Percentiles rank a stretch among this genome's conserved stretches.
Evolutionary conservation across 2,329 filamentous ascomycete species (phyloP).

Genomic region (Amauroascus verrucosus): DNA sequence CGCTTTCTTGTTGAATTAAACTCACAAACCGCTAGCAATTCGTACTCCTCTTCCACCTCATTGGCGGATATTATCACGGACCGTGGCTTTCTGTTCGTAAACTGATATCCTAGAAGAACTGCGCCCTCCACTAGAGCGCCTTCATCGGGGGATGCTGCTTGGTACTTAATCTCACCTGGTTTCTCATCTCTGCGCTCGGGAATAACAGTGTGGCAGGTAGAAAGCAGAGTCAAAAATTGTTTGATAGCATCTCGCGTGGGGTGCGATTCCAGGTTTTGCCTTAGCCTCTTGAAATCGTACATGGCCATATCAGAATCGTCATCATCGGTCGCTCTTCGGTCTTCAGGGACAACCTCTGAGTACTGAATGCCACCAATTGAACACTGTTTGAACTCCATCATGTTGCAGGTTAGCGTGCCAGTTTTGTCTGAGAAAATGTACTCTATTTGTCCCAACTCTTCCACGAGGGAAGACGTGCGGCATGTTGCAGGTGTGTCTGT

Average conservation of each 20-base stretch:
- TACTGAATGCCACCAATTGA: slow-evolving; percentile 92
- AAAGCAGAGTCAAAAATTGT: slow-evolving; percentile 76
- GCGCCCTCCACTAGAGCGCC: slow-evolving; percentile 94
- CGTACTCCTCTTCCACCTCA: slow-evolving; percentile 67
- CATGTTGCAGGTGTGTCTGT: slow-evolving; percentile 93
- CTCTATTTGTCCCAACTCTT: slow-evolving; percentile 95
- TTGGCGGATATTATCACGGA: slow-evolving; percentile 73
- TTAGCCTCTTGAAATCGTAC: slow-evolving; percentile 70
- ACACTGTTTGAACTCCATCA: slow-evolving; percentile 97
- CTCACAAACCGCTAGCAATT: slow-evolving; percentile 91
- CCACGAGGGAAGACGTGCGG: slow-evolving; percentile 88
- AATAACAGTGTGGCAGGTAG: slow-evolving; percentile 95
- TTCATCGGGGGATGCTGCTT: slow-evolving; percentile 94
- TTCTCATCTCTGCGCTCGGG: slow-evolving; percentile 75
- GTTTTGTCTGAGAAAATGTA: slow-evolving; percentile 99
- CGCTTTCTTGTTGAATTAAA: slow-evolving; percentile 97
- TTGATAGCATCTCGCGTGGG: slow-evolving; percentile 53
- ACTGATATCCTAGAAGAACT: slow-evolving; percentile 72
- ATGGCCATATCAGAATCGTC: slow-evolving; percentile 65
- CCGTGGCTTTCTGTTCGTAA: slow-evolving; percentile 79
- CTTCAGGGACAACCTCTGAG: slow-evolving; percentile 81
- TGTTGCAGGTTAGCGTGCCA: slow-evolving; percentile 91
- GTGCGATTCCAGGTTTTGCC: slow-evolving; percentile 57
- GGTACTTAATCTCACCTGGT: slow-evolving; percentile 79
- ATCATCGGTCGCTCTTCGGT: slow-evolving; percentile 67